Evolutionary conservation across 371 early-diverging fungal species (phyloP).

Genomic region (Zopfochytrium polystomum): DNA sequence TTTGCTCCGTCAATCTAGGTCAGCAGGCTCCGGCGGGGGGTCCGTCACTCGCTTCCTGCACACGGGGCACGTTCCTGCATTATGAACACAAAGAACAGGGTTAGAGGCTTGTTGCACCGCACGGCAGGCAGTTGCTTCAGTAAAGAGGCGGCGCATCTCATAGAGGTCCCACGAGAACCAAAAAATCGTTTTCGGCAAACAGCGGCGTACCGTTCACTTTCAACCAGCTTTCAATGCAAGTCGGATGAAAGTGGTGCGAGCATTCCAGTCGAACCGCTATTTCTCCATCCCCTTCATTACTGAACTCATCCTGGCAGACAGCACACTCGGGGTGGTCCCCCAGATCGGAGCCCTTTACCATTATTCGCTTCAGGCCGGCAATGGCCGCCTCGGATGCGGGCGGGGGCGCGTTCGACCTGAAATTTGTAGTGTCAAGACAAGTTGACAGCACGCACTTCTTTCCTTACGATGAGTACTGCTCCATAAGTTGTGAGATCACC

Average conservation of each 20-base stretch:
- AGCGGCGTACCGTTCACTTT: no score
- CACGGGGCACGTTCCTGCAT: conserved; percentile 46
- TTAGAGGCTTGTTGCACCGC: no score
- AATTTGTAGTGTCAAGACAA: conserved; percentile 2
- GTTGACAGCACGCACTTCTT: background rate
- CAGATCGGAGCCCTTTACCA: conserved; percentile 18
- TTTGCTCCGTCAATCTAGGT: no score
- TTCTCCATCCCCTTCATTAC: conserved; percentile 29
- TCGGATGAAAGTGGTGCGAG: conserved; percentile 39
- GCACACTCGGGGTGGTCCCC: conserved; percentile 43
- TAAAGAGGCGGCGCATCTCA: no score
- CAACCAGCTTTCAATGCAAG: conserved; percentile 42
- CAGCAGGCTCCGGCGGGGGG: no score
- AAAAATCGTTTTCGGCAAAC: no score
- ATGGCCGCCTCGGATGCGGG: conserved; percentile 32
- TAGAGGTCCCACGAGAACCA: no score
- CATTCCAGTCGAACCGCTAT: conserved; percentile 26
- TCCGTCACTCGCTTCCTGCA: conserved; percentile 27
- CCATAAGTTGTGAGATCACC: conserved; percentile 44
- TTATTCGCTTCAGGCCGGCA: conserved; percentile 23
- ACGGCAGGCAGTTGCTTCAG: no score
- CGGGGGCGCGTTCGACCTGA: conserved; percentile 35
- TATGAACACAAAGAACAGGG: no score
- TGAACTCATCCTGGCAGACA: conserved; percentile 44
- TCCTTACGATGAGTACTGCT: conserved; percentile 16